phyloP scores from a whole-genome alignment of 1,139 yeast species.

The Sugiyamaella sp. region DNA sequence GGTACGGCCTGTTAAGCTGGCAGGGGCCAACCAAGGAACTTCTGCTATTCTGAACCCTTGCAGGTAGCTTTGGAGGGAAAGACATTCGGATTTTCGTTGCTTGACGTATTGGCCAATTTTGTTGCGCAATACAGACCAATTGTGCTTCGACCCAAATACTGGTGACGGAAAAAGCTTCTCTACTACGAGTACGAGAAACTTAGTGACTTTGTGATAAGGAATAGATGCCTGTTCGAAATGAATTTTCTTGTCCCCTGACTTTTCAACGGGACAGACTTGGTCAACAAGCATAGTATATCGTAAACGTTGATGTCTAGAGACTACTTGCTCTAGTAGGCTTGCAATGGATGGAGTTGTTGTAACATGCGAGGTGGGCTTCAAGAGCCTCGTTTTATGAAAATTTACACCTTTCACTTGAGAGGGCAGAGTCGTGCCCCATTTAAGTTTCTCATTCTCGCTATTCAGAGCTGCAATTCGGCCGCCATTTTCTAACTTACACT shows the following conservation, averaged over 20 bases:
- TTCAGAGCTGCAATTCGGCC: neutral
- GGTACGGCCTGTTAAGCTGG: constrained; percentile 5
- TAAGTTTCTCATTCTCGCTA: neutral
- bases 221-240: constrained; percentile 1
- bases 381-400: constrained; percentile 6
- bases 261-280: constrained; percentile 29
- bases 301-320: constrained; percentile 24
- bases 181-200: constrained; percentile 20
- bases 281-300: constrained; percentile 30
- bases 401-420: neutral
- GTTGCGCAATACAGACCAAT: constrained; percentile 49
- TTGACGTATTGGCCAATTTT: constrained; percentile 48
- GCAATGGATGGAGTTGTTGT: constrained; percentile 4
- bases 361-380: neutral
- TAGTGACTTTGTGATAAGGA: constrained; percentile 24
- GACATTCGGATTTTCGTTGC: constrained; percentile 39
- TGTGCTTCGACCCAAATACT: constrained; percentile 58
- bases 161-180: constrained; percentile 51
- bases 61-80: constrained; percentile 40
- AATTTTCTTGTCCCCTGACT: too few species aligned
- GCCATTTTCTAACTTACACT: constrained; percentile 2
- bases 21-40: constrained; percentile 51
- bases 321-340: constrained; percentile 16
- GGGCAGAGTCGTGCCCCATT: too few species aligned
- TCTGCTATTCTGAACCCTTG: constrained; percentile 45